Base-by-base conservation (phyloP, 2,329 filamentous ascomycete species). In the Hypocreales sp. region DNA sequence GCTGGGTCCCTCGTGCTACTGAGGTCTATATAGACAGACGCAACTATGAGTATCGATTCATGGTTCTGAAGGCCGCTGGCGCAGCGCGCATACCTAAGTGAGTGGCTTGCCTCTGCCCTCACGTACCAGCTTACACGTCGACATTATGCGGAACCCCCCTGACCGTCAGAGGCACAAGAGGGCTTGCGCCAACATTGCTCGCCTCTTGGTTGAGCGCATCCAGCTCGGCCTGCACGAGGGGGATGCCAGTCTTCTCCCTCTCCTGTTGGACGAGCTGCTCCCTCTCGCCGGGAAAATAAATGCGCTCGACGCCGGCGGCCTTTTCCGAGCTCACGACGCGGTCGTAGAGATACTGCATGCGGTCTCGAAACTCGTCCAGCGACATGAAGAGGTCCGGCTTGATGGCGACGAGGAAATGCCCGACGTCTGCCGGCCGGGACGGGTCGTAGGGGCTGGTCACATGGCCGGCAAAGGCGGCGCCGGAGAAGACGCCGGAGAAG, bases 391-490 rank as follows among this genome's bases (percentile, higher is more conserved):
- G 52, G 39, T 84, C 77, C 0, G 79, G 78, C 44, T 79, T 80
- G 37, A 84, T 67, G 12, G 68, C 76, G 2, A 82, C 54, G 2
- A 84, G 45, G 35, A 83, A 82, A 44, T 84, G 79, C 0, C 79
- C 79, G 0, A 83, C 79, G 40, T 83, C 72, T 0, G 75, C 72
- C 2, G 71, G 61, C 31, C 61, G 67, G 0, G 67, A 73, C 3
- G 75, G 63, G 41, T 84, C 79, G 46, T 90, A 90, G 0, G 81
- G 82, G 12, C 69, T 69, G 0, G 73, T 79, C 12, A 90, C 81
- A 41, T 79, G 61, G 0, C 80, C 80, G 0, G 79, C 82, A 50
- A 82, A 90, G 0, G 79, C 79, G 18, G 73, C 76, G 0, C 80
- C 81, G 0, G 78, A 82, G 0, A 90, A 42, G 0, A 80, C 75